phyloP scores from a whole-genome alignment of 192 early-diverging fungal species.

The Rhizophlyctis rosea region DNA sequence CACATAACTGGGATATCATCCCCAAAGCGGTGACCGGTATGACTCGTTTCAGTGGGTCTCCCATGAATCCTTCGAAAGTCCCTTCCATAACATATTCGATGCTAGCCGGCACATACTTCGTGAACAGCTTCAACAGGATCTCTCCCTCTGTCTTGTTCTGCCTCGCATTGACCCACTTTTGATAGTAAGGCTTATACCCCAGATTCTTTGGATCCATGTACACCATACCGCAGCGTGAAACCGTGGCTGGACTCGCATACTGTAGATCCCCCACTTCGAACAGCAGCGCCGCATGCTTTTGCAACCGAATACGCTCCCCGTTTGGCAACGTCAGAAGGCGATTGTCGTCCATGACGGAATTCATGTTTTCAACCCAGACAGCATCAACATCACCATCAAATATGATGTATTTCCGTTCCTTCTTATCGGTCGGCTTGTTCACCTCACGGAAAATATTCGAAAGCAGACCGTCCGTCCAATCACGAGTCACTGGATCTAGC shows the following conservation, averaged over 20 bases:
- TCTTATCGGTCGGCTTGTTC: conserved; percentile 59
- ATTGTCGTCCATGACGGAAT: conserved; percentile 67
- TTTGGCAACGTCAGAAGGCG: conserved; percentile 57
- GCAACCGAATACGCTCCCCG: conserved; percentile 57
- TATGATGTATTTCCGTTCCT: conserved; percentile 61
- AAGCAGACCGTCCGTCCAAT: conserved; percentile 61
- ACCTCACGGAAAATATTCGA: conserved; percentile 61
- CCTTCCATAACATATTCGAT: conserved; percentile 57
- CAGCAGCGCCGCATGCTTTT: conserved; percentile 55
- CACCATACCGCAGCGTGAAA: conserved; percentile 61
- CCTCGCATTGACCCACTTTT: conserved; percentile 49
- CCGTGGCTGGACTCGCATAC: conserved; percentile 60
- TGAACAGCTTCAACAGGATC: conserved; percentile 41
- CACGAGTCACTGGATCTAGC: conserved; percentile 53
- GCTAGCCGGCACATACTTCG: conserved; percentile 46
- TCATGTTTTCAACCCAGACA: conserved; percentile 67
- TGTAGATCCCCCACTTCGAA: conserved; percentile 65
- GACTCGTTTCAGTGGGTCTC: conserved; percentile 49
- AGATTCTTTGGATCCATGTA: conserved; percentile 66
- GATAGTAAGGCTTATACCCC: conserved; percentile 52
- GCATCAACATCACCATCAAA: conserved; percentile 64
- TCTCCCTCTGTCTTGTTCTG: conserved; percentile 52
- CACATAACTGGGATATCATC: conserved; percentile 54
- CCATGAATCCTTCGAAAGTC: conserved; percentile 50
- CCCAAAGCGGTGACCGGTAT: conserved; percentile 51